Conservation (phyloP, 768 basidiomycete genomes). For the Hericium alpestre region DNA sequence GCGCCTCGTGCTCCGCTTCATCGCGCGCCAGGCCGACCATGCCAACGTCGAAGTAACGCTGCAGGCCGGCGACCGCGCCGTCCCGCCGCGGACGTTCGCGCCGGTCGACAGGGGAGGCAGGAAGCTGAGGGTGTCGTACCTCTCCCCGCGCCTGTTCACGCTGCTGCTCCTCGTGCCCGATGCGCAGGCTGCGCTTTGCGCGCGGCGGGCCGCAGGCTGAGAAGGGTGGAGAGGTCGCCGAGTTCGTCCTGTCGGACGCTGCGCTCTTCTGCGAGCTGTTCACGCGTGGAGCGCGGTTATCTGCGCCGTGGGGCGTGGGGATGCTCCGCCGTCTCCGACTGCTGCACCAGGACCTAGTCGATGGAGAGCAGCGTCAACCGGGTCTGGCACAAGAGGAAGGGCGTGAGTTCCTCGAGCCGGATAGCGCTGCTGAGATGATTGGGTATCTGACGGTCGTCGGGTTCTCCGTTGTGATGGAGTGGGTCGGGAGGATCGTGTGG, state of each 20-base stretch:
- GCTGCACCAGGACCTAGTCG: too few relatives aligned
- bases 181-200: not conserved
- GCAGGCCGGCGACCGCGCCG: constrained; percentile 23
- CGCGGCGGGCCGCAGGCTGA: not conserved
- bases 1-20: constrained; percentile 22
- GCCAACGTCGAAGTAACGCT: constrained; percentile 28
- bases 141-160: constrained; percentile 38
- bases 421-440: too few relatives aligned
- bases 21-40: constrained; percentile 26
- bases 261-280: not conserved
- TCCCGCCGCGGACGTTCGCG: constrained; percentile 13
- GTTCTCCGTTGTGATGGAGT: too few relatives aligned
- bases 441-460: too few relatives aligned
- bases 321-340: too few relatives aligned
- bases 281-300: too few relatives aligned
- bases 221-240: not conserved
- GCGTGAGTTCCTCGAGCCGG: too few relatives aligned
- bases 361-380: too few relatives aligned
- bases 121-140: constrained; percentile 25
- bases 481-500: too few relatives aligned
- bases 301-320: too few relatives aligned
- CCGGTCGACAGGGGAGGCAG: not conserved
- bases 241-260: not conserved
- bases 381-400: too few relatives aligned
- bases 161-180: constrained; percentile 29